Evolutionary conservation across 108 stramenopile species (phyloP), one percentile per base, ranked within the genome.

Genomic region (Stephanodiscus minutulus): DNA sequence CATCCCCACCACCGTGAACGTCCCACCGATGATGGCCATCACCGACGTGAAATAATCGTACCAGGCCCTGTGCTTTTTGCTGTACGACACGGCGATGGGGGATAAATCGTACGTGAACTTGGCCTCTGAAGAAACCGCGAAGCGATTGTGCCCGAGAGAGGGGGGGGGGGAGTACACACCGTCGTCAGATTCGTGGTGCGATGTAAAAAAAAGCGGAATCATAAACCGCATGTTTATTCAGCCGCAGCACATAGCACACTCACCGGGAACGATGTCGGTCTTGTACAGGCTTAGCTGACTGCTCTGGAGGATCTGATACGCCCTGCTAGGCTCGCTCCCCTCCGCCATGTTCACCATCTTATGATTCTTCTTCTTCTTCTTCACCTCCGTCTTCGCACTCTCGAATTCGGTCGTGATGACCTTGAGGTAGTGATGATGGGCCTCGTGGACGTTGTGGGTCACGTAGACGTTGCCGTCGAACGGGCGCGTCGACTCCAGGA

Each of bases 371-470:
- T 52, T 18, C 8, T 68, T 79, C 43, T 64, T 46, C n/a, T 37
- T 41, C 2, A 12, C 7, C 20, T 7, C 41, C 43, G 21, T 24
- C 67, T 64, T 50, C 7, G 64, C 68, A 5, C 43, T 56, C 31
- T 81, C 82, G 82, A 86, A 90, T 36, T 93, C 87, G 15, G 92
- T 94, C 1, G 94, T 81, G 29, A 98, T 85, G 13, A 98, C 88
- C 81, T 98, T 98, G 60, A 97, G 64, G 74, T 98, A 97, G 83
- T 98, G 98, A 87, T 98, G 97, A 70, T 96, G 92, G 3, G 97
- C 93, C 65, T 93, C 84, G 74, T 98, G 98, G 18, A 85, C 81
- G 35, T 92, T 77, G 43, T 82, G 54, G 8, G 83, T 94, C n/a
- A 89, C 80, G 66, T 93, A 98, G 31, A 82, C 82, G 77, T 88